These are phyloP conservation scores for Yarrowia sp. DNA, from an alignment of 805 yeast genomes.

Conservation along the genomic window DNA sequence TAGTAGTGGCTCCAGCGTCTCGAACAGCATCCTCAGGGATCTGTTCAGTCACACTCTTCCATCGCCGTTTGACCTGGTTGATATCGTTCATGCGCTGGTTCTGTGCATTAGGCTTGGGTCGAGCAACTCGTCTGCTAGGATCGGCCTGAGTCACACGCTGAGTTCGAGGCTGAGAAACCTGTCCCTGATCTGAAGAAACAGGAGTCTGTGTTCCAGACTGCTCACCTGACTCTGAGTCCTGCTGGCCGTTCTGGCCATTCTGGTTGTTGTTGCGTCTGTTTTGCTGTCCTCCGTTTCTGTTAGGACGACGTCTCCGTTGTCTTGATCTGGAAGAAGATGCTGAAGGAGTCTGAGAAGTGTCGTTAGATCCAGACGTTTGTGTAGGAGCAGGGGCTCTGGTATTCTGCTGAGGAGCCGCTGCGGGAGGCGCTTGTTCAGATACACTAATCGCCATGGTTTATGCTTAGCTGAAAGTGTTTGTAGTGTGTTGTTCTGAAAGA, in stretches of 20 bases:
- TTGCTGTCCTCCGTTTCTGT: conserved; percentile 6
- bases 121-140: neutral
- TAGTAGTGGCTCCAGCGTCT: conserved; percentile 17
- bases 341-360: neutral
- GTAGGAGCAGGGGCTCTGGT: neutral
- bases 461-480: neutral
- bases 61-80: conserved; percentile 30
- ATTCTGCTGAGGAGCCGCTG: neutral
- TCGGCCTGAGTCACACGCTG: conserved; percentile 5
- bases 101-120: conserved; percentile 2
- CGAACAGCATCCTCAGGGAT: conserved; percentile 6
- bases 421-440: neutral
- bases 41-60: conserved; percentile 7
- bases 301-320: conserved; percentile 7
- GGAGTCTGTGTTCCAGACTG: neutral
- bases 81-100: conserved; percentile 28
- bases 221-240: neutral
- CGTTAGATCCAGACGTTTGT: neutral
- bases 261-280: neutral
- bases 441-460: neutral
- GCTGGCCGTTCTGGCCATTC: neutral
- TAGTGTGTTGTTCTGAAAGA: no score
- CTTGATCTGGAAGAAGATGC: neutral
- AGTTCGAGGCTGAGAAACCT: neutral
- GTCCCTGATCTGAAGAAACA: neutral